These are phyloP conservation scores for Penicillium carneum DNA, from an alignment of 2,329 filamentous ascomycete species.

Conservation along the genomic window DNA sequence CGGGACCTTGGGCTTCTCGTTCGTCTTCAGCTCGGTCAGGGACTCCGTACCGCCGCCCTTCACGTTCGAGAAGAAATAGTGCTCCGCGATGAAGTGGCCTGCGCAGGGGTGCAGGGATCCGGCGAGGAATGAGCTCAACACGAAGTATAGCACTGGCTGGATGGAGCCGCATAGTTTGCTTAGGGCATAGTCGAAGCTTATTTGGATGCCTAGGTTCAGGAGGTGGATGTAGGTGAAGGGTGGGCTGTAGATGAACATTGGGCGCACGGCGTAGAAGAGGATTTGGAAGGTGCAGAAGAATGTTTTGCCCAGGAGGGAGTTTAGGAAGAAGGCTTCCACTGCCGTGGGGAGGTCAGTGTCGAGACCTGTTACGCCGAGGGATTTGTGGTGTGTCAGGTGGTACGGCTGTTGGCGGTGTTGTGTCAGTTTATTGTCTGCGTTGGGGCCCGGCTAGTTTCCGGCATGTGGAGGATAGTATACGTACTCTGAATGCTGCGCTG, in stretches of 20 bases:
- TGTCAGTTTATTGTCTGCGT: conserved; percentile 18
- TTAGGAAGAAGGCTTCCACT: conserved; percentile 87
- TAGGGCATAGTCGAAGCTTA: conserved; percentile 77
- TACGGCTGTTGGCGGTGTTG: conserved; percentile 70
- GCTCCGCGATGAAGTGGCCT: conserved; percentile 97
- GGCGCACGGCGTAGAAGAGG: conserved; percentile 94
- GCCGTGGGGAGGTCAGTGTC: conserved; percentile 95
- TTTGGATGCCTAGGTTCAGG: conserved; percentile 79
- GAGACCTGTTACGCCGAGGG: conserved; percentile 91
- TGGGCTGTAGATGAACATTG: conserved; percentile 90
- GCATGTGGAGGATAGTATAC: conserved; percentile 34
- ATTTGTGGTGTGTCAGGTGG: conserved; percentile 98
- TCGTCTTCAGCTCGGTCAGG: conserved; percentile 61
- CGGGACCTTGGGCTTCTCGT: conserved; percentile 44
- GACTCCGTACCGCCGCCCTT: conserved; percentile 50
- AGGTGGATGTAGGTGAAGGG: conserved; percentile 85
- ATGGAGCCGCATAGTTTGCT: conserved; percentile 61
- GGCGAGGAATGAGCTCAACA: conserved; percentile 90
- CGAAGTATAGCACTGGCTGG: conserved; percentile 78
- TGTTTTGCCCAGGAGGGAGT: conserved; percentile 91
- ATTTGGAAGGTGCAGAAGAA: conserved; percentile 99
- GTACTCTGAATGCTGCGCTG: conserved; percentile 88
- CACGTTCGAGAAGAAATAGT: conserved; percentile 72
- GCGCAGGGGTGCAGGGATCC: conserved; percentile 93
- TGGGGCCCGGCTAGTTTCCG: not conserved